Evolutionary conservation across 1,284 basidiomycete species (phyloP).

Genomic region (Fomes fomentarius): DNA sequence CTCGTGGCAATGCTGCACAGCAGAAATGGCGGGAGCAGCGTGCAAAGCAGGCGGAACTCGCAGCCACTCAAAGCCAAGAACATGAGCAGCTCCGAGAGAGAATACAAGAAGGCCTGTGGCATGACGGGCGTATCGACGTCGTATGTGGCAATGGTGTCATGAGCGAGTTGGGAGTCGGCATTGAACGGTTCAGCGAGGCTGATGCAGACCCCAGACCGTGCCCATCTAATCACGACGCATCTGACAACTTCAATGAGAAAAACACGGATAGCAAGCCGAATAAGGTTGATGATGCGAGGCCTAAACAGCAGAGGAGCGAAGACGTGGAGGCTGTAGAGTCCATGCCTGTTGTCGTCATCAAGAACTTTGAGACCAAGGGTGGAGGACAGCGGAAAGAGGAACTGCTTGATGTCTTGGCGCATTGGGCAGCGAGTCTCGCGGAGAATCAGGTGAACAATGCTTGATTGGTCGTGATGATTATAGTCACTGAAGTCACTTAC

Average conservation of each 20-base stretch:
- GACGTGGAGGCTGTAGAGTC: slow-evolving; percentile 58
- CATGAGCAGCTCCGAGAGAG: slow-evolving; percentile 42
- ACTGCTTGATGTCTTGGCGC: slow-evolving; percentile 75
- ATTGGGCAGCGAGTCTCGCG: slow-evolving; percentile 85
- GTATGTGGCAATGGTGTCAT: slow-evolving; percentile 84
- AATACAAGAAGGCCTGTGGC: slow-evolving; percentile 69
- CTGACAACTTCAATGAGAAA: slow-evolving; percentile 6
- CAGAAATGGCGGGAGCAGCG: slow-evolving; percentile 47
- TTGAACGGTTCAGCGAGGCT: slow-evolving; percentile 53
- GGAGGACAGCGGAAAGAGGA: slow-evolving; percentile 71
- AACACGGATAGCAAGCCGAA: slow-evolving; percentile 27
- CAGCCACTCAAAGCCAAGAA: slow-evolving; percentile 36
- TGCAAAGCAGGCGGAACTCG: slow-evolving; percentile 37
- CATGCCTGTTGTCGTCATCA: slow-evolving; percentile 85
- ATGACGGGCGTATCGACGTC: slow-evolving; percentile 81
- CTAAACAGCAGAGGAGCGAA: slow-evolving; percentile 38
- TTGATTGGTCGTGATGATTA: neutral
- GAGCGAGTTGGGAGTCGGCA: slow-evolving; percentile 81
- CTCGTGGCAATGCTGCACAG: slow-evolving; percentile 60
- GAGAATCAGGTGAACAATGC: slow-evolving; percentile 70
- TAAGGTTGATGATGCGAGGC: slow-evolving; percentile 33
- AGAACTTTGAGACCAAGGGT: slow-evolving; percentile 71
- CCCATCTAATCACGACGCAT: slow-evolving; percentile 6
- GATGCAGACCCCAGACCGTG: slow-evolving; percentile 35
- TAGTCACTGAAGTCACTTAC: neutral